Evolutionary conservation across 2,329 filamentous ascomycete species (phyloP).

Genomic region (Neoarthrinium moseri): DNA sequence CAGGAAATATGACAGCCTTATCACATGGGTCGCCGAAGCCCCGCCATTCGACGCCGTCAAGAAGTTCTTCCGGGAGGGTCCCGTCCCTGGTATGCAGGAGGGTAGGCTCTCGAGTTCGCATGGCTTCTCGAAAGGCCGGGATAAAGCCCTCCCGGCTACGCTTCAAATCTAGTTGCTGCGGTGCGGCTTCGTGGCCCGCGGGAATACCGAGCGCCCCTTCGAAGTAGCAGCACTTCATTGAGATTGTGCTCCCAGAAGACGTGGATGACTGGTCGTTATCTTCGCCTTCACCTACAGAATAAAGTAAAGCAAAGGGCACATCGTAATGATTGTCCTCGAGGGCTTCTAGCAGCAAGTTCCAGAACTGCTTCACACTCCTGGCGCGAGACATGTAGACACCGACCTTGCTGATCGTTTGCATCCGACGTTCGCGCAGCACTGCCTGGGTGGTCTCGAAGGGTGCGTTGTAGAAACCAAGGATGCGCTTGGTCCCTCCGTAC

Average conservation of each 20-base stretch:
- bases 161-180: constrained; percentile 33
- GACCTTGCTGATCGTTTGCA: constrained; percentile 31
- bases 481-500: constrained; percentile 32
- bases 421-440: constrained; percentile 30
- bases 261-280: constrained; percentile 32
- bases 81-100: constrained; percentile 31
- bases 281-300: constrained; percentile 37
- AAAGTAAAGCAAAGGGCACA: constrained; percentile 39
- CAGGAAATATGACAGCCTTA: constrained; percentile 59
- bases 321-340: constrained; percentile 34
- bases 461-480: constrained; percentile 38
- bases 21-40: constrained; percentile 56
- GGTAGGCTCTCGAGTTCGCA: constrained; percentile 33
- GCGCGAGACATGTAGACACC: constrained; percentile 28
- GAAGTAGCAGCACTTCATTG: constrained; percentile 32
- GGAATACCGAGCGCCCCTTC: constrained; percentile 35
- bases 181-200: constrained; percentile 29
- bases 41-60: constrained; percentile 51
- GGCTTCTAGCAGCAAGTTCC: constrained; percentile 29
- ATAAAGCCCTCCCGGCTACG: constrained; percentile 32
- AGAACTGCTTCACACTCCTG: constrained; percentile 33
- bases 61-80: constrained; percentile 50
- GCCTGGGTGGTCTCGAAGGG: constrained; percentile 35
- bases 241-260: constrained; percentile 34
- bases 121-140: constrained; percentile 35